A percentile compares a stretch with the other conserved stretches of the same genome.
Evolutionary conservation across 1,284 basidiomycete species (phyloP).

Genomic region (Trichosporon inkin): DNA sequence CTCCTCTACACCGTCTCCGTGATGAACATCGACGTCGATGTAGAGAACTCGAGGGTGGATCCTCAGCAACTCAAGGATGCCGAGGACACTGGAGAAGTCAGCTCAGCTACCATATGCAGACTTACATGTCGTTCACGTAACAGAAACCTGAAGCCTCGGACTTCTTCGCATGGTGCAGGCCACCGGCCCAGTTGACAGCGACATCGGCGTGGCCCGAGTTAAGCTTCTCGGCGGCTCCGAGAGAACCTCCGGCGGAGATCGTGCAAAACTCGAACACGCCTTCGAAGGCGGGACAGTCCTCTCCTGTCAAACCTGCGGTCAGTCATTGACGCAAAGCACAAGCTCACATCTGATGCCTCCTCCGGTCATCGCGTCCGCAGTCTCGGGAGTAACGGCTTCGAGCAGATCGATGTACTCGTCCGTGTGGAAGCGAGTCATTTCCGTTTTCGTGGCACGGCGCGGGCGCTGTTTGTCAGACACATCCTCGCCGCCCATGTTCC

Average conservation of each 20-base stretch:
- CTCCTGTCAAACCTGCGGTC: constrained; percentile 73
- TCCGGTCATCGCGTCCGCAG: constrained; percentile 73
- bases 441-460: constrained; percentile 70
- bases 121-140: constrained; percentile 79
- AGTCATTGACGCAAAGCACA: neutral
- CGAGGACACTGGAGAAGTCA: constrained; percentile 65
- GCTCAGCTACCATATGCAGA: neutral
- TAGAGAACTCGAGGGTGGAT: constrained; percentile 82
- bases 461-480: constrained; percentile 58
- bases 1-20: constrained; percentile 97
- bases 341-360: constrained; percentile 74
- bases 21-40: constrained; percentile 97
- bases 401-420: constrained; percentile 97
- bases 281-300: constrained; percentile 95
- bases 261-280: constrained; percentile 96
- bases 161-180: constrained; percentile 97
- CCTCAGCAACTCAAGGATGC: constrained; percentile 77
- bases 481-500: neutral
- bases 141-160: constrained; percentile 94
- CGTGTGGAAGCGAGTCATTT: constrained; percentile 91
- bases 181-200: constrained; percentile 96
- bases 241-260: constrained; percentile 91
- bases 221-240: constrained; percentile 76
- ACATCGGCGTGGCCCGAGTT: constrained; percentile 82
- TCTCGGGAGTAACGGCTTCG: constrained; percentile 81